Conservation (phyloP, 2,329 filamentous ascomycete genomes). For the Mollisiaceae sp. region DNA sequence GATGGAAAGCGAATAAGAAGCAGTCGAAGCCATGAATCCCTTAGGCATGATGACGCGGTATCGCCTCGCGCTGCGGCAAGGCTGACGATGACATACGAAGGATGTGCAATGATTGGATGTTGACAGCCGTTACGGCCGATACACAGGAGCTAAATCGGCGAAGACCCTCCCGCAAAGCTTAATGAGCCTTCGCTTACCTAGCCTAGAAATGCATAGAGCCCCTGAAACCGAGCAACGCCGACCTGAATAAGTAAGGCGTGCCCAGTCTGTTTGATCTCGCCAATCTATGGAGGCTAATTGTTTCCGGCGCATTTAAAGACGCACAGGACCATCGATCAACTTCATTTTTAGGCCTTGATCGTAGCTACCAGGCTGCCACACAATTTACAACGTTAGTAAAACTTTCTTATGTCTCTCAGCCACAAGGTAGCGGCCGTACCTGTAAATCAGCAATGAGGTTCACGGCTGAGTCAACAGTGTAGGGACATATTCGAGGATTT, state of each 20-base stretch:
- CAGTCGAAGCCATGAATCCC: neutral
- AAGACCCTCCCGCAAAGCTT: neutral
- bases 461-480: neutral
- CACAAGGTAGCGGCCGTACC: neutral
- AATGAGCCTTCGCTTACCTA: neutral
- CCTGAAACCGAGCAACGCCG: constrained; percentile 11
- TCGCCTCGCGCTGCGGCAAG: neutral
- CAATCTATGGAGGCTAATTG: neutral
- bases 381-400: neutral
- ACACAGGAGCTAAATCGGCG: neutral
- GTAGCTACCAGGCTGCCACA: constrained; percentile 3
- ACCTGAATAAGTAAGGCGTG: constrained; percentile 15
- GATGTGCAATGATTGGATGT: neutral
- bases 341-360: neutral
- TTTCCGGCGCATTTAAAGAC: neutral
- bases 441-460: neutral
- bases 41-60: neutral
- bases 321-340: neutral
- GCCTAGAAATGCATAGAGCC: neutral
- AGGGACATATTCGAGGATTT: neutral
- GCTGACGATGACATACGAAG: neutral
- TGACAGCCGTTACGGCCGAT: neutral
- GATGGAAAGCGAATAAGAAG: neutral
- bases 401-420: neutral
- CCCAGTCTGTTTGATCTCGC: neutral